Evolutionary conservation across 2,329 filamentous ascomycete species (phyloP), one percentile per base, ranked within the genome.

Genomic region (Epichloe sp.): DNA sequence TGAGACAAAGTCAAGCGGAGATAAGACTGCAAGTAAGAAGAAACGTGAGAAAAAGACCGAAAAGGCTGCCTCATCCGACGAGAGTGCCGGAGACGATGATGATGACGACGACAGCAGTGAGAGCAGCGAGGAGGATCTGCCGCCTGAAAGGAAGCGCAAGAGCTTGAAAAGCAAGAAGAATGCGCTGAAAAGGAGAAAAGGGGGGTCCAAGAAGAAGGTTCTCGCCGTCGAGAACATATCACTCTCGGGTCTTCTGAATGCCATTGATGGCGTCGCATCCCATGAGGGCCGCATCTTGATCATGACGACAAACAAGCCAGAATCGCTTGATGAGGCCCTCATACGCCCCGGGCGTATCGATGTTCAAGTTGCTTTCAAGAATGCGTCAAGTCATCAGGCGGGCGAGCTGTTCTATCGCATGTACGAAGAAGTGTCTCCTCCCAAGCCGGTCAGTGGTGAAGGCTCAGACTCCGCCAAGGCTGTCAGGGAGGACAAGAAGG

Each of bases 231-330:
- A 68, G 38, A 59, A 75, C n/a, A 87, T 90, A 57, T 86, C 85
- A 1, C 74, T 93, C 2, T 87, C 85, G 0, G 86, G 86, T 0
- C 74, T 94, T 1, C 75, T 94, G 48, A 94, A 94, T 65, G 84
- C 85, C 52, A 88, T 94, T 53, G 87, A 94, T 60, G 86, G 88
- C 50, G 86, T 89, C 1, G 85, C 84, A 1, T 85, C 82, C 3
- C 85, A 87, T 58, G 86, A 91, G 67, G 86, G 86, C 26, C 78
- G 85, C 44, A 78, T 91, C 12, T 75, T 91, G 17, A 82, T 91
- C 68, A 88, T 90, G 83, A 90, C 86, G 0, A 88, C 85, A 35
- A 93, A 91, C 65, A 77, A 80, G 53, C 83, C 83, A 3, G 82
- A 90, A 58, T 74, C 78, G 14, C 76, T 91, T 0, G 86, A 90